Conservation (phyloP, 2,329 filamentous ascomycete species). For the Claviceps africana region DNA sequence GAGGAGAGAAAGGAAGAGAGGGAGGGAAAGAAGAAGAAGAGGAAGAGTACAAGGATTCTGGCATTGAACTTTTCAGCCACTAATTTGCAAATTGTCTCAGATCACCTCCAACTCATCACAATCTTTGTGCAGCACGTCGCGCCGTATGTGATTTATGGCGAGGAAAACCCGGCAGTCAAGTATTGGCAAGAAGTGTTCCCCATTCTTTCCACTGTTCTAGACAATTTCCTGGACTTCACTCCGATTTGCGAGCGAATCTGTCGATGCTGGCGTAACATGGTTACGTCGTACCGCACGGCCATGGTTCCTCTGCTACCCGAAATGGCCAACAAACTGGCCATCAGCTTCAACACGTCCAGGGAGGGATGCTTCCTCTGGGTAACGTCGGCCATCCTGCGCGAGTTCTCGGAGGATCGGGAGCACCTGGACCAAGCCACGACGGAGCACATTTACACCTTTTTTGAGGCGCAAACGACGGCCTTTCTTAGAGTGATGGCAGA, state of each 20-base stretch:
- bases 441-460: slow-evolving; percentile 83
- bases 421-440: slow-evolving; percentile 70
- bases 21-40: background rate
- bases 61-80: background rate
- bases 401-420: slow-evolving; percentile 85
- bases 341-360: slow-evolving; percentile 69
- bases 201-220: slow-evolving; percentile 70
- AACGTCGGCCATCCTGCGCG: slow-evolving; percentile 82
- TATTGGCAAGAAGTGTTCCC: slow-evolving; percentile 94
- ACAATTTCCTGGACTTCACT: slow-evolving; percentile 72
- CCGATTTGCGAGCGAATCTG: slow-evolving; percentile 91
- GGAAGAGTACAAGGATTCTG: background rate
- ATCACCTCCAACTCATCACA: slow-evolving; percentile 84
- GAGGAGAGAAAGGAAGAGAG: background rate
- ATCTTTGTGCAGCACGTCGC: slow-evolving; percentile 70
- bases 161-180: slow-evolving; percentile 81
- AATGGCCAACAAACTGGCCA: slow-evolving; percentile 77
- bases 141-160: slow-evolving; percentile 56
- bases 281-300: slow-evolving; percentile 84
- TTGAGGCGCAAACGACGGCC: slow-evolving; percentile 79
- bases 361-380: slow-evolving; percentile 99
- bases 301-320: slow-evolving; percentile 73
- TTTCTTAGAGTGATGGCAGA: slow-evolving; percentile 85
- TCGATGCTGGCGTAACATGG: slow-evolving; percentile 91
- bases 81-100: slow-evolving; percentile 23